These are phyloP conservation scores for Rubroboletus satanas DNA, from an alignment of 768 basidiomycete genomes.

Conservation along the genomic window DNA sequence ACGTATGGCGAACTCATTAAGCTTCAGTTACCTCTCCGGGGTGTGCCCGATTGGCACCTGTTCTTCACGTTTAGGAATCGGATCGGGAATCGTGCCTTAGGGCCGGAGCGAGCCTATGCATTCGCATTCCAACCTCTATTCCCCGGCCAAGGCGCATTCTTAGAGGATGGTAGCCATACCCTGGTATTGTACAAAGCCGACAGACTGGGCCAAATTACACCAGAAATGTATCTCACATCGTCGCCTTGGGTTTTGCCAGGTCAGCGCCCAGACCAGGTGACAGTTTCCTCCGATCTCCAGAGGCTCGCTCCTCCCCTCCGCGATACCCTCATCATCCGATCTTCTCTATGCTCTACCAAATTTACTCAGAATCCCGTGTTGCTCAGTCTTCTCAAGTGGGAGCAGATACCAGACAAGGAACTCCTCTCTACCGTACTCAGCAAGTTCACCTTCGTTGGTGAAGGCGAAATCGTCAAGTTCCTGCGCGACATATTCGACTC, in stretches of 20 bases:
- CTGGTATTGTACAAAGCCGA: slow-evolving; percentile 84
- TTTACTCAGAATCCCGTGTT: slow-evolving; percentile 89
- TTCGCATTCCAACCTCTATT: slow-evolving; percentile 91
- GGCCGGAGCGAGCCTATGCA: slow-evolving; percentile 76
- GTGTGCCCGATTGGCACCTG: slow-evolving; percentile 77
- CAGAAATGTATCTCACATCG: slow-evolving; percentile 69
- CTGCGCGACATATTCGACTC: slow-evolving; percentile 88
- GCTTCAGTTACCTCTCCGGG: slow-evolving; percentile 64
- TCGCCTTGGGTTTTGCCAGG: slow-evolving; percentile 57
- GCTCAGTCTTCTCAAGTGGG: slow-evolving; percentile 79
- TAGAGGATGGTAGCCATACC: slow-evolving; percentile 87
- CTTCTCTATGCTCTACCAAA: slow-evolving; percentile 87
- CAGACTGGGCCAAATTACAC: slow-evolving; percentile 53
- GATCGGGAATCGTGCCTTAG: slow-evolving; percentile 44
- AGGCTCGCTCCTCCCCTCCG: slow-evolving; percentile 64
- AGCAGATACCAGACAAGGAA: slow-evolving; percentile 59
- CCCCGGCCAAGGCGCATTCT: slow-evolving; percentile 67
- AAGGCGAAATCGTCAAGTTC: slow-evolving; percentile 94
- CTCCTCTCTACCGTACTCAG: slow-evolving; percentile 67
- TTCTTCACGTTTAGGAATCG: slow-evolving; percentile 93
- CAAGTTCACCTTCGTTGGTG: slow-evolving; percentile 88
- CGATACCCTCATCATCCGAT: slow-evolving; percentile 78
- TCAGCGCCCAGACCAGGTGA: slow-evolving; percentile 57
- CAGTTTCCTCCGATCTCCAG: slow-evolving; percentile 56
- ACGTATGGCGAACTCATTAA: slow-evolving; percentile 95